Percentiles rank a stretch among this genome's conserved stretches.
Conservation (phyloP, 2,329 filamentous ascomycete species). For the Septoria petroselini region DNA sequence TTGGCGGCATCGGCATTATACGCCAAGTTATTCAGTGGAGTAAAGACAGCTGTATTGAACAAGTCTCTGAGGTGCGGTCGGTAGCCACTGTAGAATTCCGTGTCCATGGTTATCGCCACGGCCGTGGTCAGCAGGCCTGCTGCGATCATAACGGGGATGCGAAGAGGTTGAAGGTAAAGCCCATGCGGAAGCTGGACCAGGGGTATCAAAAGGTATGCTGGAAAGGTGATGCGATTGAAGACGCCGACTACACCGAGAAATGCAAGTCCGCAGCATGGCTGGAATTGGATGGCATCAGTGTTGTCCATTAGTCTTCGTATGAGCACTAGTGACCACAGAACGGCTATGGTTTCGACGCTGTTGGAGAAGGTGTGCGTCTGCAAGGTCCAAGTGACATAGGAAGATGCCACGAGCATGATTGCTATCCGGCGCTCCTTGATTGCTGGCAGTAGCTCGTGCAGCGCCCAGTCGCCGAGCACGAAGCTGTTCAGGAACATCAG, state of each 20-base stretch:
- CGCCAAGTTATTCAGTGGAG: conserved; percentile 52
- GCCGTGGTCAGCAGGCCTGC: conserved; percentile 68
- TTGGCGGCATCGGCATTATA: conserved; percentile 52
- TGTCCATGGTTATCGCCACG: conserved; percentile 78
- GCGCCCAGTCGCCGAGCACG: conserved; percentile 94
- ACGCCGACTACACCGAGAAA: conserved; percentile 79
- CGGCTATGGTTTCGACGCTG: conserved; percentile 87
- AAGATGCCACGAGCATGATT: conserved; percentile 83
- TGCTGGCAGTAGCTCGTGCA: conserved; percentile 82
- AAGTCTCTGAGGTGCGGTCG: conserved; percentile 66
- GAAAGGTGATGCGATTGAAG: conserved; percentile 97
- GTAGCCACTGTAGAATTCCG: conserved; percentile 73
- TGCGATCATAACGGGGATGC: conserved; percentile 53
- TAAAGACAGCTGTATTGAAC: conserved; percentile 52
- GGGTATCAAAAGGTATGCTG: conserved; percentile 84
- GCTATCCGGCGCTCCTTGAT: conserved; percentile 68
- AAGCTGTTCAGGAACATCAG: conserved; percentile 96
- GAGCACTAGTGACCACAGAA: conserved; percentile 89
- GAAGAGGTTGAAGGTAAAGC: conserved; percentile 66
- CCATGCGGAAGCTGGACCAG: conserved; percentile 79
- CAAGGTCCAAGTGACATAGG: conserved; percentile 98
- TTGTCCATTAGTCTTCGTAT: conserved; percentile 80
- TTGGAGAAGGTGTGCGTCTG: conserved; percentile 99
- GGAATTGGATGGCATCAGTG: conserved; percentile 71
- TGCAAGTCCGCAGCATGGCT: conserved; percentile 74